Percentiles rank a stretch among this genome's conserved stretches.
Conservation (phyloP, 495 filamentous ascomycete species). For the Pyrenula massariospora region DNA sequence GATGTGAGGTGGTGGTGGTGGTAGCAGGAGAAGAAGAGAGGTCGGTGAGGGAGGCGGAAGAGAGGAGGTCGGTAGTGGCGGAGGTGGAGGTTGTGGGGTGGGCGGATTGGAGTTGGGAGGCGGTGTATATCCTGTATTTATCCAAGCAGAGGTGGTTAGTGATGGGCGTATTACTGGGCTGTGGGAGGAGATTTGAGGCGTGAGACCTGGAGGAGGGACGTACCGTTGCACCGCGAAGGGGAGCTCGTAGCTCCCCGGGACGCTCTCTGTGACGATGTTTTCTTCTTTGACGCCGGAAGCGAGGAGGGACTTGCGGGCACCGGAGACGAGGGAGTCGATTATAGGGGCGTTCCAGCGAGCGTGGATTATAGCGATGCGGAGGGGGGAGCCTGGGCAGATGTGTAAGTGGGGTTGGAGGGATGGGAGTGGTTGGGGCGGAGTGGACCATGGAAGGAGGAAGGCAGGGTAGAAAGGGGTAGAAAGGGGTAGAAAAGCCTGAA, state of each 20-base stretch:
- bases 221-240: slow-evolving; percentile 79
- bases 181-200: too few relatives aligned
- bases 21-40: slow-evolving; percentile 5
- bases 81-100: not conserved
- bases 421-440: not conserved
- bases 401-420: slow-evolving; percentile 16
- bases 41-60: not conserved
- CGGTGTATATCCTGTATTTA: not conserved
- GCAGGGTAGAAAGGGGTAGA: not conserved
- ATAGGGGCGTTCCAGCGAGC: slow-evolving; percentile 82
- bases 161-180: too few relatives aligned
- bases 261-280: slow-evolving; percentile 79
- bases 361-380: slow-evolving; percentile 90
- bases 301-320: slow-evolving; percentile 49
- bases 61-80: not conserved
- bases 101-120: not conserved
- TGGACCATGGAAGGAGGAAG: not conserved
- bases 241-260: slow-evolving; percentile 90
- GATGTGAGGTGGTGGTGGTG: slow-evolving; percentile 17
- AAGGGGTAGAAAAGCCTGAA: not conserved
- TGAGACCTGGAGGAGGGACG: too few relatives aligned
- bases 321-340: slow-evolving; percentile 69
- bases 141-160: too few relatives aligned
- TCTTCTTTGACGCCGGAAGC: slow-evolving; percentile 69
- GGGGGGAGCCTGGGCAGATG: slow-evolving; percentile 49